Evolutionary conservation across 306 rosid species (phyloP), one percentile per base, ranked within the genome.

Genomic region (Elaeagnus macrophylla): DNA sequence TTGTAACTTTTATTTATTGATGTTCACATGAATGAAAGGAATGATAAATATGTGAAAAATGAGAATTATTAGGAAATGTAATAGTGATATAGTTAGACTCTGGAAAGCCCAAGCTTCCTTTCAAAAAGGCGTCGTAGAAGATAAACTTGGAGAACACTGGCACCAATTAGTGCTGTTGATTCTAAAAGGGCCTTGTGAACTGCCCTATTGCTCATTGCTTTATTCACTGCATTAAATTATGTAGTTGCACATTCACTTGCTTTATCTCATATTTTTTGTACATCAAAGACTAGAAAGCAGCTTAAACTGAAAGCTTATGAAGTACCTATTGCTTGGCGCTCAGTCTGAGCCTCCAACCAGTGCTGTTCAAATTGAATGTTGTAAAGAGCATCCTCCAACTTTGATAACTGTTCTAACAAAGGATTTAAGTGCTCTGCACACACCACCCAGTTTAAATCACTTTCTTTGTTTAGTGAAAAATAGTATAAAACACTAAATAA

Each of bases 111-210:
- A 54, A 72, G 64, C 79, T 79, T 85, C 45, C 71, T 53, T 8
- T 82, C 82, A 44, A 82, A 79, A 36, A 82, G 89, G 57, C 81
- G 70, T 12, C 68, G 84, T 9, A 85, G 84, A 57, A 79, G 84
- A 75, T 69, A 77, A 61, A 85, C 82, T 73, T 85, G 89, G 66
- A 82, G 81, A 52, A 46, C 37, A 15, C 89, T 84, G 36, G 81
- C 76, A 54, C 83, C 83, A 10, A 84, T 48, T 15, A 84, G 78
- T 46, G 81, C 82, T 65, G 75, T 75, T 7, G 86, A 77, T 63
- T 79, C 87, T 32, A 82, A 67, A 37, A 77, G n/a, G 39, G 84
- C 89, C 74, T 85, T 82, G 61, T 82, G 81, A 52, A 85, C 9
- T 3, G 89, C 79, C 61, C 89, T 82, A 38, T 17, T 44, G 68